These are phyloP conservation scores for Mycena olivaceomarginata DNA, from an alignment of 768 basidiomycete species.

Conservation along the genomic window DNA sequence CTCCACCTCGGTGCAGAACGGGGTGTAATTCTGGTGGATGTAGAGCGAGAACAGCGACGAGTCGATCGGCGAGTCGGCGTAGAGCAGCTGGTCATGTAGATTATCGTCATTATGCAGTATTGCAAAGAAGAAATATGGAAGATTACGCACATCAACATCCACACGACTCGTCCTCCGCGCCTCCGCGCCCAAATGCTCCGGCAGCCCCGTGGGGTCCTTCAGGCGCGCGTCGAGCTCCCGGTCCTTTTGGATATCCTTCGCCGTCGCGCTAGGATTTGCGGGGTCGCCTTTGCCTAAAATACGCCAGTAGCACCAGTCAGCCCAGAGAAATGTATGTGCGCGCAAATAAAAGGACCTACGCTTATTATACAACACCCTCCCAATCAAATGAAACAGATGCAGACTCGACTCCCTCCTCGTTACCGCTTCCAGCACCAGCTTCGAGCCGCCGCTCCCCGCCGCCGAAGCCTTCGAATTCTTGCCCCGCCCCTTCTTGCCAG, in stretches of 20 bases:
- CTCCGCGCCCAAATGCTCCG: slow-evolving; percentile 75
- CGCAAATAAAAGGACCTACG: slow-evolving; percentile 66
- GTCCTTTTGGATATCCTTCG: slow-evolving; percentile 80
- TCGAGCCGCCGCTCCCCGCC: slow-evolving; percentile 46
- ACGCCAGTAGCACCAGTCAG: neutral
- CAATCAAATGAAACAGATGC: slow-evolving; percentile 93
- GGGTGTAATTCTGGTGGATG: slow-evolving; percentile 94
- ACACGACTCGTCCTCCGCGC: slow-evolving; percentile 83
- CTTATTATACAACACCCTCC: slow-evolving; percentile 97
- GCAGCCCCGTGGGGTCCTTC: slow-evolving; percentile 74
- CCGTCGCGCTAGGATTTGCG: slow-evolving; percentile 69
- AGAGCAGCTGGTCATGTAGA: slow-evolving; percentile 71
- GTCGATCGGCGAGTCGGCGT: slow-evolving; percentile 93
- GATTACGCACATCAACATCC: slow-evolving; percentile 77
- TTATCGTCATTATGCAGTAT: neutral
- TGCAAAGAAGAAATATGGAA: neutral
- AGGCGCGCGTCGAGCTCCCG: slow-evolving; percentile 73
- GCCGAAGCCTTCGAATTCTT: slow-evolving; percentile 51
- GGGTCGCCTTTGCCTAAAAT: slow-evolving; percentile 78
- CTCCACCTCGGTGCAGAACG: slow-evolving; percentile 88
- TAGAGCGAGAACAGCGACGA: slow-evolving; percentile 92
- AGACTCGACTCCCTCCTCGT: slow-evolving; percentile 91
- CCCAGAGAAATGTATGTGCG: neutral
- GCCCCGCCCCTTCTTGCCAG: slow-evolving; percentile 44
- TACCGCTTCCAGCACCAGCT: slow-evolving; percentile 79